These are phyloP conservation scores for Corylus americana DNA, from an alignment of 306 rosid species.

Conservation along the genomic window DNA sequence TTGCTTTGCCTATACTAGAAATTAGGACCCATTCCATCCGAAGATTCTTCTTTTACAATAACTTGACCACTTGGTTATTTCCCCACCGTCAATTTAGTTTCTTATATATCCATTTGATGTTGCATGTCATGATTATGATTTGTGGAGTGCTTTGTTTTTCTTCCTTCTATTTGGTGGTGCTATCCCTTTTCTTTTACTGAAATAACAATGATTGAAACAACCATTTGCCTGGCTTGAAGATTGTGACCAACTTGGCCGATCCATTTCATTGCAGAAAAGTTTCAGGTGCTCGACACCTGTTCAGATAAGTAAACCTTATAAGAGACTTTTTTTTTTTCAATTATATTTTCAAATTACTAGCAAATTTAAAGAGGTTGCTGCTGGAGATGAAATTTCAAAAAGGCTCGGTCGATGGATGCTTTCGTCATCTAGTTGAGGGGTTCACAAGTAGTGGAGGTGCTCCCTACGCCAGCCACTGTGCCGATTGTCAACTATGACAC, in stretches of 20 bases:
- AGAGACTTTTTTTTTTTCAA: too few relatives aligned
- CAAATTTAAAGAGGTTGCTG: too few relatives aligned
- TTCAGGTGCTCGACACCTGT: too few relatives aligned
- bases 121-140: constrained; percentile 9
- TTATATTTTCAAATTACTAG: too few relatives aligned
- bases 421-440: constrained; percentile 1
- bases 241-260: constrained; percentile 31
- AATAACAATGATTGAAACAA: constrained; percentile 39
- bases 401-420: neutral
- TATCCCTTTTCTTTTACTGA: constrained; percentile 14
- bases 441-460: neutral
- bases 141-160: neutral
- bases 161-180: neutral
- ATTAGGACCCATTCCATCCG: neutral
- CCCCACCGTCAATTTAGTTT: neutral
- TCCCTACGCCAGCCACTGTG: constrained; percentile 3
- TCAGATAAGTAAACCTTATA: too few relatives aligned
- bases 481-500: neutral
- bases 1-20: neutral
- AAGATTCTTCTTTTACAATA: neutral
- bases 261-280: constrained; percentile 10
- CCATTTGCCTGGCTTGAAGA: constrained; percentile 22
- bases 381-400: neutral
- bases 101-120: neutral
- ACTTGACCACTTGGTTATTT: neutral